Evolutionary conservation across 2,329 filamentous ascomycete species (phyloP), one percentile per base, ranked within the genome.

Genomic region (Fusarium graminum): DNA sequence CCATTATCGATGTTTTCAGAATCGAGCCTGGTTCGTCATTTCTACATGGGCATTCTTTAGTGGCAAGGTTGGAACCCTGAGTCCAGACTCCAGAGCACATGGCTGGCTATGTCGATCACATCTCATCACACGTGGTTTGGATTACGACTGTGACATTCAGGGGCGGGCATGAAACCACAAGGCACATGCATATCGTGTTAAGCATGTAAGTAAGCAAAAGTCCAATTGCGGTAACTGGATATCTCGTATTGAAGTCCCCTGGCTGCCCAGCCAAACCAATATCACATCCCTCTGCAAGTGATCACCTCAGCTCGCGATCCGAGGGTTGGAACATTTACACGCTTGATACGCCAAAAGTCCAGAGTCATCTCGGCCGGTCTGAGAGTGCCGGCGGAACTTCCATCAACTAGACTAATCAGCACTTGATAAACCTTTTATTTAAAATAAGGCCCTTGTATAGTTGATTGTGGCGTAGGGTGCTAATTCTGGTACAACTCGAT

Each of bases 361-460:
- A 59, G 65, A 62, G 62, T 42, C 47, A 65, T 65, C 51, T 68
- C 32, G 55, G 51, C 47, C 40, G n/a, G 42, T 36, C 47, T 64
- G 65, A 44, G 22, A 39, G 64, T 47, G 63, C 47, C 32, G 40
- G 45, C 63, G 63, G 52, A 65, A 44, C 34, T 59, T 43, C 63
- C 58, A 44, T 34, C 59, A 28, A 43, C 57, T 52, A 34, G 40
- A 36, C 40, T 40, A n/a, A 25, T 32, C 38, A 30, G 26, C 50
- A 55, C 55, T 36, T 39, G 25, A 50, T 32, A 26, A 53, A 38
- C 9, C 7, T 42, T 29, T 22, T 14, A 19, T 28, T 16, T 50
- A 38, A 36, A 22, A 14, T 34, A 47, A 16, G 19, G 17, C 12
- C 30, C 26, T 50, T 51, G 39, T 41, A 52, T 36, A 39, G 53